These are phyloP conservation scores for Rhytidiadelphus loreus DNA, from an alignment of 225 moss, liverwort and hornwort species.

Conservation along the genomic window DNA sequence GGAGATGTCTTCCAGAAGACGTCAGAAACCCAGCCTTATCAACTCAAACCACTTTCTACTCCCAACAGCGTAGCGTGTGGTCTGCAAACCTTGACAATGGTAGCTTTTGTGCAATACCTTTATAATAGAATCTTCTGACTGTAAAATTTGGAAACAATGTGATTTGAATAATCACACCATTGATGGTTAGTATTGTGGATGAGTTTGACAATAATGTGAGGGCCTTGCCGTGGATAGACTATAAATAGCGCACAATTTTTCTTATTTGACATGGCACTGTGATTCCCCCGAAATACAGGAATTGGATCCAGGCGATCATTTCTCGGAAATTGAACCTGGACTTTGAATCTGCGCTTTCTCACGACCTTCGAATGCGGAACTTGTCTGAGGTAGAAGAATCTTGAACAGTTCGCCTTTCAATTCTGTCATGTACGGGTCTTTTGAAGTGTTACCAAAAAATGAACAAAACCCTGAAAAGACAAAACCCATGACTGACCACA, in stretches of 20 bases:
- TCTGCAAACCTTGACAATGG: neutral
- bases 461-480: neutral
- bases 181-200: neutral
- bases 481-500: neutral
- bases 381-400: neutral
- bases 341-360: neutral
- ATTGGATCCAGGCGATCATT: neutral
- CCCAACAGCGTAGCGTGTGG: neutral
- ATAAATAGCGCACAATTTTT: neutral
- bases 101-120: neutral
- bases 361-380: neutral
- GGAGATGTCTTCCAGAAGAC: neutral
- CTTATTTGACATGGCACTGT: neutral
- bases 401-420: neutral
- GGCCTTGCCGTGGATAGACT: neutral
- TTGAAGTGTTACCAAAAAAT: neutral
- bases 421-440: neutral
- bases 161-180: neutral
- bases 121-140: neutral
- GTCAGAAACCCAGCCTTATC: conserved; percentile 12
- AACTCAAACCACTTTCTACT: conserved; percentile 1
- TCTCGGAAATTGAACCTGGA: neutral
- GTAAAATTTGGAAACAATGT: neutral
- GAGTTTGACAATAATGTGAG: neutral
- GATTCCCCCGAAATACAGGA: neutral